These are phyloP conservation scores for Rubia yunnanensis DNA, from an alignment of 257 asterid species.

Conservation along the genomic window DNA sequence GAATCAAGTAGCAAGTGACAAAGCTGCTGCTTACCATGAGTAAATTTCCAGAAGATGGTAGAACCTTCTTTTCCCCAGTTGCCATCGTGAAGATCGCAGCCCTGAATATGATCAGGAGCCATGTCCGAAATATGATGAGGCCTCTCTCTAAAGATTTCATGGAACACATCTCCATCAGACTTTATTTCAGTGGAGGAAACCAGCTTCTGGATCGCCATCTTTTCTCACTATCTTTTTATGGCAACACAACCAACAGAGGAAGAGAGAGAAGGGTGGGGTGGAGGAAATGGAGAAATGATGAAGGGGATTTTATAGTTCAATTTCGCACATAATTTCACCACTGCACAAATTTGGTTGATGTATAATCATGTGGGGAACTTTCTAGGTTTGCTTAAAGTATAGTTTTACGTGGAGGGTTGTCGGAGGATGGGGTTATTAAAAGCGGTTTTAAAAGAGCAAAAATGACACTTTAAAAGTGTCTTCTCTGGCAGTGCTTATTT, in stretches of 20 bases:
- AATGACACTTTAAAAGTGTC: too few species aligned
- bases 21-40: neutral
- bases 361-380: too few species aligned
- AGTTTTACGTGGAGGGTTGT: too few species aligned
- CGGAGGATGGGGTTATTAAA: too few species aligned
- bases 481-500: too few species aligned
- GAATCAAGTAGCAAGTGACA: too few species aligned
- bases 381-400: too few species aligned
- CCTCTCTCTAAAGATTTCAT: constrained; percentile 14
- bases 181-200: constrained; percentile 11
- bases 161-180: constrained; percentile 17
- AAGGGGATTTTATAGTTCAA: neutral
- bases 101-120: constrained; percentile 10
- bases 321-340: too few species aligned
- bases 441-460: too few species aligned
- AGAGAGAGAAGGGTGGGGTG: neutral
- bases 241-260: too few species aligned
- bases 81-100: constrained; percentile 17
- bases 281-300: neutral
- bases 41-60: constrained; percentile 10
- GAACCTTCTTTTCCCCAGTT: constrained; percentile 26
- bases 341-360: too few species aligned
- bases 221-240: too few species aligned
- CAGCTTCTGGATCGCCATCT: neutral
- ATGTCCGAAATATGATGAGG: constrained; percentile 12